Percentiles rank a stretch among this genome's conserved stretches.
phyloP scores from a whole-genome alignment of 495 filamentous ascomycete genomes.

The Daldinia caldariorum region DNA sequence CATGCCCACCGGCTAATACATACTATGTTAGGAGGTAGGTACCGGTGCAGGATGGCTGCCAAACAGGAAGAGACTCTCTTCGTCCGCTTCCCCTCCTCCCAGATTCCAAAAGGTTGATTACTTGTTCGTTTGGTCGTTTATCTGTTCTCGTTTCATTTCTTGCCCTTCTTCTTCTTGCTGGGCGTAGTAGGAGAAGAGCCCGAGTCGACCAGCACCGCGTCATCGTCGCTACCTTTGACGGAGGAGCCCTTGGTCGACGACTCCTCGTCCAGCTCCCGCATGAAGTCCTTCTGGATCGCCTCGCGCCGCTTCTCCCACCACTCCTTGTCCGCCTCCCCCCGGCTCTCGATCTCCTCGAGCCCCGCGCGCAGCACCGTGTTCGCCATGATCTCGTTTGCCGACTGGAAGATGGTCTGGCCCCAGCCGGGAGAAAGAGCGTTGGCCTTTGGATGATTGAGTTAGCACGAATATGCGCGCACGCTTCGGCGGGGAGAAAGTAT shows the following conservation, averaged over 20 bases:
- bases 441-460: slow-evolving; percentile 61
- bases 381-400: slow-evolving; percentile 81
- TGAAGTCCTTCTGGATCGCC: slow-evolving; percentile 76
- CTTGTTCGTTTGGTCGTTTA: too few species aligned
- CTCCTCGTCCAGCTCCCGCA: slow-evolving; percentile 82
- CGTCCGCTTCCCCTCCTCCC: too few species aligned
- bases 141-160: slow-evolving; percentile 65
- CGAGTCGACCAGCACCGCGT: slow-evolving; percentile 83
- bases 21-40: not conserved
- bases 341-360: slow-evolving; percentile 79
- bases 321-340: slow-evolving; percentile 74
- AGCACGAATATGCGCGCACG: not conserved
- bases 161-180: slow-evolving; percentile 79
- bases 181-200: slow-evolving; percentile 67
- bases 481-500: not conserved
- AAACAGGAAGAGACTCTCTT: slow-evolving; percentile 6
- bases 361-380: slow-evolving; percentile 79
- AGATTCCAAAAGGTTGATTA: too few species aligned
- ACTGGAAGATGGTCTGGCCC: slow-evolving; percentile 96
- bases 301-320: slow-evolving; percentile 90
- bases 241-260: slow-evolving; percentile 45
- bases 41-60: slow-evolving; percentile 12
- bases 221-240: slow-evolving; percentile 74
- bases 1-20: slow-evolving; percentile 28
- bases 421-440: slow-evolving; percentile 87